Evolutionary conservation across 441 rosid species (phyloP).

Genomic region (Hura crepitans): DNA sequence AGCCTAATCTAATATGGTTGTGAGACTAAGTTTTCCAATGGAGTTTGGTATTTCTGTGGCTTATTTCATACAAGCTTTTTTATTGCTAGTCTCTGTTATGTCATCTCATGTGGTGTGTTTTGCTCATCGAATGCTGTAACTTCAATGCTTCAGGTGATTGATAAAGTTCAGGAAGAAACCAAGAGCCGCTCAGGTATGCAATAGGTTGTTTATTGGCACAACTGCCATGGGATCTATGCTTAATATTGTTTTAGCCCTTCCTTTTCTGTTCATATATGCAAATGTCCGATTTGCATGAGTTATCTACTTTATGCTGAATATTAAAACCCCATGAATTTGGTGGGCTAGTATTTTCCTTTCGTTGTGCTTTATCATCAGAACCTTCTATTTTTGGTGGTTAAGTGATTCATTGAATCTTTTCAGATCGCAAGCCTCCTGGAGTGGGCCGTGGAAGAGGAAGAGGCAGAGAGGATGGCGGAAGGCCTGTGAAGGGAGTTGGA

Average conservation of each 20-base stretch:
- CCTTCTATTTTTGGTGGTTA: slow-evolving; percentile 4
- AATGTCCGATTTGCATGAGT: too few relatives aligned
- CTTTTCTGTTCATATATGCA: too few relatives aligned
- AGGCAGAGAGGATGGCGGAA: slow-evolving; percentile 69
- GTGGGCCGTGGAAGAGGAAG: slow-evolving; percentile 79
- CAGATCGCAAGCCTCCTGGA: slow-evolving; percentile 74
- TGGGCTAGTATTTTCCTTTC: too few relatives aligned
- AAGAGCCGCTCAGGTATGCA: slow-evolving; percentile 73
- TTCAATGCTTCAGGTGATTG: slow-evolving; percentile 66
- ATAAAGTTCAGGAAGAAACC: slow-evolving; percentile 92
- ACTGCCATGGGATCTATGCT: not conserved
- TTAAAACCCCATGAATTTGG: too few relatives aligned
- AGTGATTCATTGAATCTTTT: not conserved
- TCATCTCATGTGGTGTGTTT: not conserved
- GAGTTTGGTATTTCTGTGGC: not conserved
- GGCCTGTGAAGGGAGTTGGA: slow-evolving; percentile 57
- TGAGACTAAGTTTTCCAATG: not conserved
- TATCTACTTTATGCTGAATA: too few relatives aligned
- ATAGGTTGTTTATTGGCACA: slow-evolving; percentile 10
- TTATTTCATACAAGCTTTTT: too few relatives aligned
- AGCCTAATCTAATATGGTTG: not conserved
- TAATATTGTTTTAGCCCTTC: too few relatives aligned
- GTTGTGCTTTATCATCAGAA: too few relatives aligned
- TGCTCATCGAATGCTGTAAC: slow-evolving; percentile 18
- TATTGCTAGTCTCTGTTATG: not conserved